These are phyloP conservation scores for Microglena sp. DNA, from an alignment of 139 green algal genomes.

Conservation along the genomic window DNA sequence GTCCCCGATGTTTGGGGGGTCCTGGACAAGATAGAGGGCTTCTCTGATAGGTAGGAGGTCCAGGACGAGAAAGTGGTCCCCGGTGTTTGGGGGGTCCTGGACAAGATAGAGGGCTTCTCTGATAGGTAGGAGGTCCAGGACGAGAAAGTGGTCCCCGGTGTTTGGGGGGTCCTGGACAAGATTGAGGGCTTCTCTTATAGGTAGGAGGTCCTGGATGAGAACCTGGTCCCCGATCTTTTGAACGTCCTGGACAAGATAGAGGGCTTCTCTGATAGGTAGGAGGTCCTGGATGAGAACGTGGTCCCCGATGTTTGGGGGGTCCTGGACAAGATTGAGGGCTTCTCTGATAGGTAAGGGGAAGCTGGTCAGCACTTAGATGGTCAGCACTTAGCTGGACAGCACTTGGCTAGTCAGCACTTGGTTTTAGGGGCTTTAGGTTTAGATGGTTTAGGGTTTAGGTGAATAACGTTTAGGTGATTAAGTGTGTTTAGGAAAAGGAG, in stretches of 20 bases:
- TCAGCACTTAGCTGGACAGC: too few species aligned
- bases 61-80: conserved; percentile 79
- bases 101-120: conserved; percentile 93
- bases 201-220: conserved; percentile 63
- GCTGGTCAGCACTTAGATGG: too few species aligned
- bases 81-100: conserved; percentile 88
- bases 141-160: conserved; percentile 83
- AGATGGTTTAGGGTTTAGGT: too few species aligned
- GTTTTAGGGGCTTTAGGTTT: too few species aligned
- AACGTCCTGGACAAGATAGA: conserved; percentile 97
- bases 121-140: conserved; percentile 68
- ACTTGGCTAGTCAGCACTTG: too few species aligned
- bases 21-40: conserved; percentile 96
- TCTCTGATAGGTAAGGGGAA: conserved; percentile 59
- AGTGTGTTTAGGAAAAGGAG: too few species aligned
- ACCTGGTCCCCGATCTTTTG: conserved; percentile 89
- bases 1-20: conserved; percentile 92
- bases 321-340: conserved; percentile 95
- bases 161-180: conserved; percentile 92
- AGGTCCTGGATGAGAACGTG: too few species aligned
- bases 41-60: conserved; percentile 74
- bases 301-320: conserved; percentile 88
- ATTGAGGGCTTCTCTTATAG: conserved; percentile 89
- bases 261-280: conserved; percentile 71
- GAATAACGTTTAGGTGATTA: too few species aligned